A percentile compares a stretch with the other conserved stretches of the same genome.
Evolutionary conservation across 768 basidiomycete genomes (phyloP).

Genomic region (Hemileccinum rubropunctum): DNA sequence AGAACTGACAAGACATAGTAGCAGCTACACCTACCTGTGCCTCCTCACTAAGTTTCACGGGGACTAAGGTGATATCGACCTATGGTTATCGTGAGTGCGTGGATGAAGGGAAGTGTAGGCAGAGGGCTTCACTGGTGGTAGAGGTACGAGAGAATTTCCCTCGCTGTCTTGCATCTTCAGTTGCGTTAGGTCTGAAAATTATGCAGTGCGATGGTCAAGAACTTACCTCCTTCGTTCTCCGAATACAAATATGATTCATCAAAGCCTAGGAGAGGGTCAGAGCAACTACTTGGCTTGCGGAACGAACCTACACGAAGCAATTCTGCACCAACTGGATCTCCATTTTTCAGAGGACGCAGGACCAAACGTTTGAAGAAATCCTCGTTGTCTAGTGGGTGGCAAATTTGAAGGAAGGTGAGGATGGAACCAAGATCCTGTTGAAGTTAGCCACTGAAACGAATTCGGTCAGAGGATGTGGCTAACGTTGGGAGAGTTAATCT

Average conservation of each 20-base stretch:
- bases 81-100: conserved; percentile 24
- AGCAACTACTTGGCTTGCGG: neutral
- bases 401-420: conserved; percentile 82
- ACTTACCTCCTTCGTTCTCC: conserved; percentile 76
- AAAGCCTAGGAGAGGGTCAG: conserved; percentile 47
- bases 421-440: conserved; percentile 84
- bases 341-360: conserved; percentile 72
- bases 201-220: neutral
- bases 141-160: conserved; percentile 68
- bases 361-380: conserved; percentile 80
- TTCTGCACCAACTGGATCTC: conserved; percentile 63
- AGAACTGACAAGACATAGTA: neutral
- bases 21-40: conserved; percentile 51
- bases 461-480: neutral
- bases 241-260: conserved; percentile 76
- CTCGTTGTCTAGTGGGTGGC: conserved; percentile 77
- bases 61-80: conserved; percentile 78
- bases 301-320: conserved; percentile 56
- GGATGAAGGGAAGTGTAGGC: neutral
- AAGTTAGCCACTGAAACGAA: neutral
- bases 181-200: conserved; percentile 16
- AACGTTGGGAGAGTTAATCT: conserved; percentile 82
- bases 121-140: conserved; percentile 59
- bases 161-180: conserved; percentile 77
- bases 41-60: conserved; percentile 60